Evolutionary conservation across 768 basidiomycete genomes (phyloP).

Genomic region (Lyophyllum decastes): DNA sequence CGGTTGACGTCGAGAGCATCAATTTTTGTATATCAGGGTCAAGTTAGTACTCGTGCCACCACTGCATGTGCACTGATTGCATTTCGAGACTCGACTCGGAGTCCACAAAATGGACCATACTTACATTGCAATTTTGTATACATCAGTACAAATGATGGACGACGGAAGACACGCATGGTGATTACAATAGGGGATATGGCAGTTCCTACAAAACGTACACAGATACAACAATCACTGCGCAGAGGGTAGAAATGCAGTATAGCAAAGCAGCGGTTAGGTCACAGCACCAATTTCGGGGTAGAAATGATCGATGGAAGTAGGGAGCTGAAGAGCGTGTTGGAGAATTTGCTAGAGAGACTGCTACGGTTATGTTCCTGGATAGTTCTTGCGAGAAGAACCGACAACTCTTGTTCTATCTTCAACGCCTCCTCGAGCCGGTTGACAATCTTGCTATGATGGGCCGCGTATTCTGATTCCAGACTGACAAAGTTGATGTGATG

Average conservation of each 20-base stretch:
- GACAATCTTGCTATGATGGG: conserved; percentile 39
- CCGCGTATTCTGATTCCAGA: conserved; percentile 55
- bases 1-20: conserved; percentile 18
- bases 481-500: conserved; percentile 57
- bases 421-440: conserved; percentile 42
- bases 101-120: too few species aligned
- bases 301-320: conserved; percentile 24
- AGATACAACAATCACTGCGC: background rate
- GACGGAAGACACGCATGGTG: background rate
- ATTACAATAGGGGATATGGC: background rate
- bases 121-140: background rate
- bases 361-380: conserved; percentile 51
- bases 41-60: background rate
- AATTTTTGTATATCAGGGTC: conserved; percentile 12
- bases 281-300: conserved; percentile 16
- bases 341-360: conserved; percentile 51
- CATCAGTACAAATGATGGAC: background rate
- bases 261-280: background rate
- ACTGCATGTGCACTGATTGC: too few species aligned
- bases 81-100: too few species aligned
- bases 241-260: background rate
- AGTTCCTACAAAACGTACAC: background rate
- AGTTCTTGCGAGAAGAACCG: conserved; percentile 33
- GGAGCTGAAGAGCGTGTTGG: conserved; percentile 40
- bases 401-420: conserved; percentile 37